Evolutionary conservation across 192 early-diverging fungal species (phyloP), one percentile per base, ranked within the genome.

Genomic region (Cladochytrium replicatum): DNA sequence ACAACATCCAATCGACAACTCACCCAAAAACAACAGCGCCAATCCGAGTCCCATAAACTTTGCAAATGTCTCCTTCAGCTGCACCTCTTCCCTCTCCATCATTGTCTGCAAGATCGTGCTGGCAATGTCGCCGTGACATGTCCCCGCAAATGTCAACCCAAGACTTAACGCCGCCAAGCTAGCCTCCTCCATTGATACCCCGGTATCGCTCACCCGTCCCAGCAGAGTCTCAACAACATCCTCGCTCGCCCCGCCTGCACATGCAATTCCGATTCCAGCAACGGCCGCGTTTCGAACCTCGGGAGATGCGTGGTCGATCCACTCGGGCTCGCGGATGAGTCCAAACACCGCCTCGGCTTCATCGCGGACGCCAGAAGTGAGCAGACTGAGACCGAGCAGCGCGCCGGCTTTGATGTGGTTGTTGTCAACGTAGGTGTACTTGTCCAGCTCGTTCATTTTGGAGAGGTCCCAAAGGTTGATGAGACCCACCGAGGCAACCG

Each of bases 11-110:
- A n/a, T n/a, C n/a, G n/a, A n/a, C n/a, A 25, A 67, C 47, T 26
- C 63, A 58, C 88, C 92, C 34, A 99, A 72, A 60, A 83, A 91
- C 44, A 99, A 60, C 30, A 99, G 63, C 22, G 82, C 85, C 24
- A 99, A 74, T 21, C 93, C 96, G 17, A 99, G 76, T 27, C 87
- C 87, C 89, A 96, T 92, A 61, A 92, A 94, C 27, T 83, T 80
- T 2, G 88, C 84, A 56, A 80, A 93, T 15, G 84, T 75, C 52
- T 93, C 86, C 61, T 87, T 93, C 3, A 93, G 73, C 25, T 91
- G 72, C 11, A 68, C 47, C 19, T 93, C 91, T n/a, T 81, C 77
- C 7, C 89, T 84, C 68, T 97, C 93, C 81, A 93, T 92, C 81
- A 97, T 83, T 3, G 87, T 85, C 64, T 94, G 87, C 29, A 99